Conservation (phyloP, 2,329 filamentous ascomycete genomes). For the Coniochaeta sp. region DNA sequence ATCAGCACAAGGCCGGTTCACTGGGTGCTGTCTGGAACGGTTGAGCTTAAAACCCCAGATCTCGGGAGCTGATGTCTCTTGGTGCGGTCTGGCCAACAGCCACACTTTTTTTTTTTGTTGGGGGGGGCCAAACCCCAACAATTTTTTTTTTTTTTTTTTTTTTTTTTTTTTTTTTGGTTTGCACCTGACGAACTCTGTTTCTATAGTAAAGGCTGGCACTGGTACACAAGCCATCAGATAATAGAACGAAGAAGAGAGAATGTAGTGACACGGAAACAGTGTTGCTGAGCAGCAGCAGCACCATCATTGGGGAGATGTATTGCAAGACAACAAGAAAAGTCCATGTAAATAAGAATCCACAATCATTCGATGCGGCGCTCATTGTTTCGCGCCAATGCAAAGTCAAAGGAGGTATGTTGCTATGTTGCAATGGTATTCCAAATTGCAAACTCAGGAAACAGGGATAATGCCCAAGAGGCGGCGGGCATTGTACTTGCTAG, state of each 20-base stretch:
- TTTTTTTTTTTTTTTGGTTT: too few species aligned
- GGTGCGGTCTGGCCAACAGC: slow-evolving; percentile 1
- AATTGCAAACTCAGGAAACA: not conserved
- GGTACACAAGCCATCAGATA: not conserved
- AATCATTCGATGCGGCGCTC: not conserved
- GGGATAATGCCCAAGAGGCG: not conserved
- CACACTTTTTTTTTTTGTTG: too few species aligned
- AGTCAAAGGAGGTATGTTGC: not conserved
- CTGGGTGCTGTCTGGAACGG: slow-evolving; percentile 1
- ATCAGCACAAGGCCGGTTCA: slow-evolving; percentile 3
- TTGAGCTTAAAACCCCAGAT: slow-evolving; percentile 6
- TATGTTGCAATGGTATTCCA: not conserved
- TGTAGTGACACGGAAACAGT: not conserved
- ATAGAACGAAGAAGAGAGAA: not conserved
- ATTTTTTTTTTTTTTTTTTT: too few species aligned
- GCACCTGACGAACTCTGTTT: not conserved
- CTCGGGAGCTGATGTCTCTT: not conserved
- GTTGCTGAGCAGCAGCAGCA: too few species aligned
- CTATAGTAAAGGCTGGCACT: not conserved
- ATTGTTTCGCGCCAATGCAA: not conserved
- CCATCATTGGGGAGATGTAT: too few species aligned
- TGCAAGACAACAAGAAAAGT: too few species aligned
- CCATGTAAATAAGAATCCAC: not conserved
- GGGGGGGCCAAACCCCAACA: too few species aligned
- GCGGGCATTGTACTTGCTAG: not conserved